These are phyloP conservation scores for Akanthomyces muscarius DNA, from an alignment of 2,329 filamentous ascomycete species.

Conservation along the genomic window DNA sequence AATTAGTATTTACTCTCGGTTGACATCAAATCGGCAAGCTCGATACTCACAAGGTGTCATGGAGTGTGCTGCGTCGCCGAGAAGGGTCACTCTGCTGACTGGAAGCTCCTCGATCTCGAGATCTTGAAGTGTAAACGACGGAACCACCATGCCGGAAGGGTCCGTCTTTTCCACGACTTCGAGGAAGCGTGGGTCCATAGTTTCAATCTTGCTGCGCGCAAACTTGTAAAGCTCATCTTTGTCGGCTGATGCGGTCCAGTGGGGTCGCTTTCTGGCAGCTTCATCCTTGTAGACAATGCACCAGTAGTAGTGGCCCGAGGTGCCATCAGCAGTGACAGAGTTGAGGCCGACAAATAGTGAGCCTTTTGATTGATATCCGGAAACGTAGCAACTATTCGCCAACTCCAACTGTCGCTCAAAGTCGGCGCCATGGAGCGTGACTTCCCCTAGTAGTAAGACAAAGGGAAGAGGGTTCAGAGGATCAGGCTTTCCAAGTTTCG, in stretches of 20 bases:
- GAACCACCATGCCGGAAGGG: constrained; percentile 23
- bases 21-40: neutral
- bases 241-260: constrained; percentile 29
- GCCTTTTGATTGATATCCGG: constrained; percentile 3
- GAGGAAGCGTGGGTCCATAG: constrained; percentile 17
- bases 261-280: constrained; percentile 26
- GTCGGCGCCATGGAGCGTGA: constrained; percentile 25
- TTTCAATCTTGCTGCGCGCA: constrained; percentile 14
- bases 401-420: constrained; percentile 30
- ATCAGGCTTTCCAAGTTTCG: constrained; percentile 22
- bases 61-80: constrained; percentile 41
- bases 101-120: constrained; percentile 31
- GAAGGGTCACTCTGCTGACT: constrained; percentile 33
- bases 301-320: constrained; percentile 29
- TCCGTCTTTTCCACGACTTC: constrained; percentile 26
- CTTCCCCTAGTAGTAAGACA: constrained; percentile 28
- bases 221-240: constrained; percentile 16
- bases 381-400: constrained; percentile 29
- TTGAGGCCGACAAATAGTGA: constrained; percentile 26
- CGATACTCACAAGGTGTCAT: constrained; percentile 29
- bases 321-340: constrained; percentile 20
- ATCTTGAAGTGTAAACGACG: constrained; percentile 30
- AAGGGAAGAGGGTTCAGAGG: constrained; percentile 26
- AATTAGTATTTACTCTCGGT: neutral
- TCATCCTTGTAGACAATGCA: constrained; percentile 22